Base-by-base conservation (phyloP, 2,329 filamentous ascomycete species). In the Claviceps citrina region DNA sequence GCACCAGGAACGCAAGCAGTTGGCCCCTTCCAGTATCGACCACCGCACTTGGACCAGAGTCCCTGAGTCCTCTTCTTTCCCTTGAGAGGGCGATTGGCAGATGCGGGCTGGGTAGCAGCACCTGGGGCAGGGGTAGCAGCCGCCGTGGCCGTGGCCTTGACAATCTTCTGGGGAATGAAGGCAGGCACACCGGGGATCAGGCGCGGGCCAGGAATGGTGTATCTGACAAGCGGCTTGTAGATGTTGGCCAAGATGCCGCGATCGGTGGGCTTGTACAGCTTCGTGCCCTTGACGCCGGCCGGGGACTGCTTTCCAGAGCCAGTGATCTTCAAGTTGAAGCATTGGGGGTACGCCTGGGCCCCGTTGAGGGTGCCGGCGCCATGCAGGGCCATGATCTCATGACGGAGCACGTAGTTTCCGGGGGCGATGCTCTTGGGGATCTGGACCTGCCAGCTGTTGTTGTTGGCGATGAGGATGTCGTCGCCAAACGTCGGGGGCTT, bases 341-440 rank as follows among this genome's bases (percentile, higher is more conserved):
- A 73, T 55, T 70, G 65, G 9, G 69, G 67, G 47, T 73, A 72
- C 44, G 63, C 61, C 53, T 73, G 68, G 2, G 68, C 68, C 35
- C 63, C 63, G 5, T 58, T 48, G 24, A 48, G 38, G 30, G 64
- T 55, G 3, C 49, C 56, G 13, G 67, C 66, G 26, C 57, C 60
- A 54, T 73, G 69, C 5, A 73, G 63, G 16, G 64, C 68, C 41
- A 73, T 70, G 44, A 71, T 69, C 50, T 73, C 69, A 48, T 72
- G 67, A 7, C 69, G 66, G 28, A 73, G 59, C 36, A 73, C 67
- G 43, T 73, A 73, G 55, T 71, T 70, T 1, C 70, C 68, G 5
- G 66, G 50, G 1, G 58, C 62, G 26, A 72, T 60, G 45, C 56
- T 56, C 39, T 55, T 51, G 26, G 70, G 70, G 39, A 73, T 66